Base-by-base conservation (phyloP, 768 basidiomycete genomes). In the Rhizopogon rudus region DNA sequence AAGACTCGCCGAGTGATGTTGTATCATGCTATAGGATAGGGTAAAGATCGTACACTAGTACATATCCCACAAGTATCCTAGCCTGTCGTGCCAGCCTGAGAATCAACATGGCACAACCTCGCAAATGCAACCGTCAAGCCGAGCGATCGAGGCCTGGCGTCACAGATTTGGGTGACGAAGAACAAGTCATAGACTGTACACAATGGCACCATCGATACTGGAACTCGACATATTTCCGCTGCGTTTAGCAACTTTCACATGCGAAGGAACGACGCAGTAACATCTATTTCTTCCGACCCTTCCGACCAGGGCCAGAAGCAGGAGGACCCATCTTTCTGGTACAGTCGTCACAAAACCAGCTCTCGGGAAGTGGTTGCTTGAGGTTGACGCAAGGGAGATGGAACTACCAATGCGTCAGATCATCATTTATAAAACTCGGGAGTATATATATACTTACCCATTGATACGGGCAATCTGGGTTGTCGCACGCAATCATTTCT, bases 401-500 rank as follows among this genome's bases (percentile, higher is more conserved):
- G 72, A 85, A 86, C 84, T 86, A 63, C 28, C 40, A 29, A 44
- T 56, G 49, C 49, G 46, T 52, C 50, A 44, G 28, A 57, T 64
- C 31, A 71, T 55, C 8, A 39, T 46, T 20, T 25, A 44, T 25
- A 39, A 37, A 37, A 37, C n/a, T 25, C 22, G 12, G 12, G 31
- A 17, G 9, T 50, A 48, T 37, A 48, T 37, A 48, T 37, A 37
- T 5, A 10, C 35, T 73, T 55, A 84, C 83, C 83, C 83, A 85
- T 77, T 85, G 82, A 65, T 73, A 78, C 8, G 69, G 75, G 64
- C 83, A 85, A 29, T 71, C 71, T 33, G 78, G 74, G 61, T 80
- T 78, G 64, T 85, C 83, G 61, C 83, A 85, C 39, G 77, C 83
- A 56, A 85, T 81, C 83, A 85, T 85, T 71, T 82, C 83, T 48